Evolutionary conservation across 2,329 filamentous ascomycete genomes (phyloP).

Genomic region (Fusarium euwallaceae): DNA sequence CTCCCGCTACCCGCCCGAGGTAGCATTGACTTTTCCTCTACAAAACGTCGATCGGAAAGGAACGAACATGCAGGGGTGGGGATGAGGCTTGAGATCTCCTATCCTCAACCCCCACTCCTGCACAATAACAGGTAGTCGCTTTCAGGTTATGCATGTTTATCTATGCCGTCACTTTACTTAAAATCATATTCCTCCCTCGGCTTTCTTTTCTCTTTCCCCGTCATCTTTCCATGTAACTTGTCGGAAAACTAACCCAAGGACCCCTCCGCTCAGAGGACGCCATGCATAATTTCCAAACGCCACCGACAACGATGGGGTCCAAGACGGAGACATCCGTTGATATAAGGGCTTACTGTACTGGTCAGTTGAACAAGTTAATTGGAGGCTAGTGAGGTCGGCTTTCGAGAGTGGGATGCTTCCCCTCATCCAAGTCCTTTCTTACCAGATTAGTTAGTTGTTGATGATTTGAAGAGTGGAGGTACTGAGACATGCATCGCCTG

Average conservation of each 20-base stretch:
- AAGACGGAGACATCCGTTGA: background rate
- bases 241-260: background rate
- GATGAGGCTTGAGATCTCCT: background rate
- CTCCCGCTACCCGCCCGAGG: background rate
- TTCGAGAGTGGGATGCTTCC: slow-evolving; percentile 1
- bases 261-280: background rate
- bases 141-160: background rate
- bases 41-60: background rate
- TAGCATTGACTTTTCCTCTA: background rate
- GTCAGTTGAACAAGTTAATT: background rate
- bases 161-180: background rate
- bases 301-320: background rate
- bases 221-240: background rate
- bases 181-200: background rate
- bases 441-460: background rate
- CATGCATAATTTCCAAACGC: background rate
- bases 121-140: background rate
- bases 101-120: background rate
- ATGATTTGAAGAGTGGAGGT: background rate
- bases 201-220: background rate
- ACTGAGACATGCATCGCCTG: background rate
- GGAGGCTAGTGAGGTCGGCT: background rate
- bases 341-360: background rate
- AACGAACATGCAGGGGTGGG: background rate
- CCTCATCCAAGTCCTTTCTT: background rate